Evolutionary conservation across 2,329 filamentous ascomycete species (phyloP).

Genomic region (Pseudonectria buxi): DNA sequence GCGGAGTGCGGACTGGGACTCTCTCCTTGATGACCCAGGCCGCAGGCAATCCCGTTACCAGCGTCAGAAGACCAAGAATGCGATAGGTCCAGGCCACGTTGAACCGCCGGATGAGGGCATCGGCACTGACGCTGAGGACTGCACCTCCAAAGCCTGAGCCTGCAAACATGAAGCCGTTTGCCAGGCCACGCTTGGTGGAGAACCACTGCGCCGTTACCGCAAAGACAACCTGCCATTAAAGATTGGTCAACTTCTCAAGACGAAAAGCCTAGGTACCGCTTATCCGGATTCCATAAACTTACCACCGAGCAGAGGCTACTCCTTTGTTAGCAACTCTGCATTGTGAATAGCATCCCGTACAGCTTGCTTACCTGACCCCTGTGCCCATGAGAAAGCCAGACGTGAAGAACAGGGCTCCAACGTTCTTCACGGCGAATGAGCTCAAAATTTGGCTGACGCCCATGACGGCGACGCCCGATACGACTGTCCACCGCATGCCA

Average conservation of each 20-base stretch:
- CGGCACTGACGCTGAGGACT: constrained; percentile 41
- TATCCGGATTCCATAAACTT: constrained; percentile 24
- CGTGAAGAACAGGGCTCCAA: constrained; percentile 30
- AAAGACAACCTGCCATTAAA: constrained; percentile 35
- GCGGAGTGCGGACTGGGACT: constrained; percentile 27
- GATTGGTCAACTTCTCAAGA: too few relatives aligned
- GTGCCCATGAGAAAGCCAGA: constrained; percentile 26
- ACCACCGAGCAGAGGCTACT: constrained; percentile 33
- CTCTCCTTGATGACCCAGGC: constrained; percentile 47
- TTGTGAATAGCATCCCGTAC: background rate
- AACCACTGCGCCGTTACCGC: constrained; percentile 49
- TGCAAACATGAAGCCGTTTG: constrained; percentile 48
- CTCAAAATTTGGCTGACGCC: constrained; percentile 42
- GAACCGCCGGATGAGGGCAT: constrained; percentile 39
- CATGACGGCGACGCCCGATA: constrained; percentile 45
- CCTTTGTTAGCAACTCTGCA: constrained; percentile 1
- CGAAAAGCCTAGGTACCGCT: too few relatives aligned
- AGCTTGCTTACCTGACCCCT: constrained; percentile 23
- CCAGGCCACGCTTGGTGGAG: constrained; percentile 43
- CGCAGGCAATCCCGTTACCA: constrained; percentile 49
- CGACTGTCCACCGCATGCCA: constrained; percentile 39
- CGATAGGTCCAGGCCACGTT: constrained; percentile 47
- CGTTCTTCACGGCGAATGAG: constrained; percentile 28
- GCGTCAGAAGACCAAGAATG: constrained; percentile 43
- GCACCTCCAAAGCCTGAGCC: constrained; percentile 52